Evolutionary conservation across 352 stramenopile species (phyloP).

Genomic region (Pythium biforme): DNA sequence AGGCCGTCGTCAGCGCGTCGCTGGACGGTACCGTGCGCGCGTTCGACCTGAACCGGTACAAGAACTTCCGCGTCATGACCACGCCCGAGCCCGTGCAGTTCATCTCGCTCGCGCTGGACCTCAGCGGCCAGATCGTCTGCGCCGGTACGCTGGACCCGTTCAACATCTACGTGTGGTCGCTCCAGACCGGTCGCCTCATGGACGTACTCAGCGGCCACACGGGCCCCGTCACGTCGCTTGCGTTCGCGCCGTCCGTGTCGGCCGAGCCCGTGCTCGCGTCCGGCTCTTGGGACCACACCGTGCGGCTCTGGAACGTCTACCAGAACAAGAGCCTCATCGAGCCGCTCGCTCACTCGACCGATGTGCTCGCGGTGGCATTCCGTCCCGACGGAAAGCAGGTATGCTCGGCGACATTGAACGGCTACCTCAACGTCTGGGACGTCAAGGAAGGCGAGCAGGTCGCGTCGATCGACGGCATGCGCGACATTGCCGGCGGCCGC

Average conservation of each 20-base stretch:
- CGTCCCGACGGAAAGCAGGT: slow-evolving; percentile 97
- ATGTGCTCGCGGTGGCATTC: slow-evolving; percentile 97
- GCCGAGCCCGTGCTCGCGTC: slow-evolving; percentile 91
- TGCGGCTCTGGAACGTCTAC: slow-evolving; percentile 99
- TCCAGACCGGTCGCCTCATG: slow-evolving; percentile 96
- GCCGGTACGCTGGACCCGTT: slow-evolving; percentile 96
- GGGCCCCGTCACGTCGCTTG: slow-evolving; percentile 94
- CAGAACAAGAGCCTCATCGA: slow-evolving; percentile 95
- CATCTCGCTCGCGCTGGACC: slow-evolving; percentile 96
- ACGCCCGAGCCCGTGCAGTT: slow-evolving; percentile 97
- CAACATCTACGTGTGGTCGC: slow-evolving; percentile 98
- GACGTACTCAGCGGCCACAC: slow-evolving; percentile 98
- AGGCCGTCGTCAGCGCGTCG: slow-evolving; percentile 95
- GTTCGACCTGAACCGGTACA: slow-evolving; percentile 98
- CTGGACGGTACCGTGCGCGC: slow-evolving; percentile 98
- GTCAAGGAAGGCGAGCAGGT: slow-evolving; percentile 94
- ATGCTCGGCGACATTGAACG: slow-evolving; percentile 95
- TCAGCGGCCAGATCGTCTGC: slow-evolving; percentile 94
- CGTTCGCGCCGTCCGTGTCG: slow-evolving; percentile 86
- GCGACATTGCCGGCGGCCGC: slow-evolving; percentile 95
- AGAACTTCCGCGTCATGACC: slow-evolving; percentile 98
- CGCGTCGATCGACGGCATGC: slow-evolving; percentile 94
- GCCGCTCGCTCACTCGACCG: slow-evolving; percentile 94
- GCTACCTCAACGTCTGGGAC: slow-evolving; percentile 97
- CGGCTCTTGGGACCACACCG: slow-evolving; percentile 98